Evolutionary conservation across 352 stramenopile genomes (phyloP).

Genomic region (Paralagenidium karlingii): DNA sequence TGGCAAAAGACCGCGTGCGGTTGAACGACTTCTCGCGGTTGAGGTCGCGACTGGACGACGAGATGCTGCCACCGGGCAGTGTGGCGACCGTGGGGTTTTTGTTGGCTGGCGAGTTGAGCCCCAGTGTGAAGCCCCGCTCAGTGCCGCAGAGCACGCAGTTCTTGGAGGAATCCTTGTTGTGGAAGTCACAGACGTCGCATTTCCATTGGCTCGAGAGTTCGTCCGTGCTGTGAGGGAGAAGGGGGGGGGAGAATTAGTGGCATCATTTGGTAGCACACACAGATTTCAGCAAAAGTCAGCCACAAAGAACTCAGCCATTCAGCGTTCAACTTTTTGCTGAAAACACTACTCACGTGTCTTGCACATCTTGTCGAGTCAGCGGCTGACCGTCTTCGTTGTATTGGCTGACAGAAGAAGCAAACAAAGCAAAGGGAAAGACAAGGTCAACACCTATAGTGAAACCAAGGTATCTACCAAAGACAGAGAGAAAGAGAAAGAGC

Average conservation of each 20-base stretch:
- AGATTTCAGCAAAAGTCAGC: too few species aligned
- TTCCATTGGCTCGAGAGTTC: conserved; percentile 77
- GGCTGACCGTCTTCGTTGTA: conserved; percentile 81
- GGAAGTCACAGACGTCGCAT: conserved; percentile 81
- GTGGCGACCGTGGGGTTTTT: background rate
- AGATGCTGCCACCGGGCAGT: conserved; percentile 4
- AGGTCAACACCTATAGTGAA: background rate
- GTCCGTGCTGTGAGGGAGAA: conserved; percentile 25
- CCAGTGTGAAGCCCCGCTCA: conserved; percentile 67
- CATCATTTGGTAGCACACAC: too few species aligned
- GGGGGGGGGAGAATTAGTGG: too few species aligned
- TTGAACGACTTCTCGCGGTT: conserved; percentile 59
- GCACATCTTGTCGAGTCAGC: conserved; percentile 77
- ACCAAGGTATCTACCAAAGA: background rate
- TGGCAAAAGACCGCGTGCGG: conserved; percentile 74
- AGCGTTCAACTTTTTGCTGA: too few species aligned
- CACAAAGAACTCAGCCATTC: too few species aligned
- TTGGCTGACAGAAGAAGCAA: conserved; percentile 17
- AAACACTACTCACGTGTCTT: conserved; percentile 28
- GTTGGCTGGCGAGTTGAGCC: conserved; percentile 25
- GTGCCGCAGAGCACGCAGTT: conserved; percentile 71
- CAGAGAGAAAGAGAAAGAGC: background rate
- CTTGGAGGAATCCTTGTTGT: conserved; percentile 75
- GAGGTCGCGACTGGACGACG: conserved; percentile 7
- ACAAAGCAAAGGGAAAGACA: background rate